These are phyloP conservation scores for Blastocystis sp. DNA, from an alignment of 352 stramenopile species.

Conservation along the genomic window DNA sequence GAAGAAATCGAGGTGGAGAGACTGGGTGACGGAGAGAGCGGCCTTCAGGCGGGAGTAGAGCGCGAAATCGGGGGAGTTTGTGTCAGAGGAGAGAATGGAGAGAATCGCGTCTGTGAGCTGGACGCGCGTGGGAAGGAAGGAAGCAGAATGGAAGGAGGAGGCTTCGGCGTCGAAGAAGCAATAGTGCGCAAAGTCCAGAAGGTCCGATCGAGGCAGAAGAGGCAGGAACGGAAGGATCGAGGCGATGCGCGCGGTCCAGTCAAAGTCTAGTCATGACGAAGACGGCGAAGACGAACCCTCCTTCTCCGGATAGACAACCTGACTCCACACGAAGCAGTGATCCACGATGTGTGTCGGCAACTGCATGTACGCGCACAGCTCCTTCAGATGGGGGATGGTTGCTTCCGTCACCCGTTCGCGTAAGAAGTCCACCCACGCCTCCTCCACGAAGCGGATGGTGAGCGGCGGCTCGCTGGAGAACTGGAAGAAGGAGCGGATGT, in stretches of 20 bases:
- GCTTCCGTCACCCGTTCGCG: not conserved
- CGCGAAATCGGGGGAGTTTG: no score
- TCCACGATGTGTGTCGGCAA: not conserved
- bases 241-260: not conserved
- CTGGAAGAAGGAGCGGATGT: not conserved
- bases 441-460: not conserved
- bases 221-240: not conserved
- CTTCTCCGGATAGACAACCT: not conserved
- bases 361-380: not conserved
- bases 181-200: not conserved
- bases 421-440: conserved; percentile 5
- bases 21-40: no score
- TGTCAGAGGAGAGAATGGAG: no score
- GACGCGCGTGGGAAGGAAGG: no score
- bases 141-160: no score
- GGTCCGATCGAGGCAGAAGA: not conserved
- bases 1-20: no score
- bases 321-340: not conserved
- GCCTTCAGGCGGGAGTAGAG: no score
- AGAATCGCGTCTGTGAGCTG: no score
- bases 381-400: not conserved
- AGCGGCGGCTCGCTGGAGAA: conserved; percentile 12
- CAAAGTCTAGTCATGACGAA: not conserved
- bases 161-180: not conserved
- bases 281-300: not conserved